phyloP scores from a whole-genome alignment of 495 filamentous ascomycete genomes.

The Penicillium cosmopolitanum region DNA sequence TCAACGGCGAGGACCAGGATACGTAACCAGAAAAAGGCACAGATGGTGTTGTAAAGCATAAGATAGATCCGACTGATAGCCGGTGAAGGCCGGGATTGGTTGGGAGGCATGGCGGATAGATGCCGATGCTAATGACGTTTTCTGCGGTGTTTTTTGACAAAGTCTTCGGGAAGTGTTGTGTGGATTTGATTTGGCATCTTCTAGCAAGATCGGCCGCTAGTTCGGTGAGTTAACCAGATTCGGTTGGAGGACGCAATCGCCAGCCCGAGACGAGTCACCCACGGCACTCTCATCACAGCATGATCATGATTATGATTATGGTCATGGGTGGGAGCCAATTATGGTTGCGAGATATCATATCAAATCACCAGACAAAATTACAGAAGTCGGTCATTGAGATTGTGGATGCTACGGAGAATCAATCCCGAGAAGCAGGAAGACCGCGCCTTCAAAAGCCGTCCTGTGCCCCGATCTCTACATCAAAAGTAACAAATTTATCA shows the following conservation, averaged over 20 bases:
- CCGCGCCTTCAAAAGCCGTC: neutral
- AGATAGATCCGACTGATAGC: constrained; percentile 52
- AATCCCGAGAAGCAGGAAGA: constrained; percentile 2
- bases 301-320: too few species aligned
- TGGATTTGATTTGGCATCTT: neutral
- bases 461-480: neutral
- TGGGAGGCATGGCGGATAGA: constrained; percentile 4
- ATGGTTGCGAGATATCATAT: neutral
- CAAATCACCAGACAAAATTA: neutral
- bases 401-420: neutral
- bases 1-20: constrained; percentile 33
- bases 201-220: constrained; percentile 1
- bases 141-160: neutral
- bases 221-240: constrained; percentile 1
- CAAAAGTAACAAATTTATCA: neutral
- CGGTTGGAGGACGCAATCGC: neutral
- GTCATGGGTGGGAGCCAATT: too few species aligned
- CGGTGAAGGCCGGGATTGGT: constrained; percentile 14
- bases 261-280: too few species aligned
- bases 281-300: too few species aligned
- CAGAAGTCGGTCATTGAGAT: neutral
- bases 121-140: neutral
- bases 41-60: constrained; percentile 72
- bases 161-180: neutral
- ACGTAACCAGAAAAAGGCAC: constrained; percentile 66